Base-by-base conservation (phyloP, 2,329 filamentous ascomycete genomes). In the Seiridium cupressi region DNA sequence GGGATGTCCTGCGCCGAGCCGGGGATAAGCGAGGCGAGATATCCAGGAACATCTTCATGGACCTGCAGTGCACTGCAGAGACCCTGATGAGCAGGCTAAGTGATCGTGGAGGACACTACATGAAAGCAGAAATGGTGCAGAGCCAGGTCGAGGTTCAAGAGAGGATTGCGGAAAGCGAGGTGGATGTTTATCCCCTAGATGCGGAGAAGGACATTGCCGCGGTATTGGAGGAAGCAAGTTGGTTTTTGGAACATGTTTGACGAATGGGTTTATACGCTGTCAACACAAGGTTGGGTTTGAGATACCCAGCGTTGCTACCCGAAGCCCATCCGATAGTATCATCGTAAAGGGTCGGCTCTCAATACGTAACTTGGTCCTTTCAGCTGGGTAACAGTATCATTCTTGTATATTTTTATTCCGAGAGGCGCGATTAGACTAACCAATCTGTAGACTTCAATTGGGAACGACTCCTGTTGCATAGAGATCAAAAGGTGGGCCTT, bases 31-130 rank as follows among this genome's bases (percentile, higher is more conserved):
- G 58, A 11, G 4, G 7, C 34, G 55, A 38, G 9, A 66, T 62
- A 1, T 57, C 70, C 11, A 58, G 65, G 2, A 65, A 72, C 5
- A 8, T 67, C 0, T 77, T 79, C 60, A 42, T 79, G 4, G 70
- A 77, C 57, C 63, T 79, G 3, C 73, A 78, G 57, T 68, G 66
- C 3, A 32, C 13, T 8, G 13, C 51, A 26, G 35, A 46, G 7
- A 38, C n/a, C 6, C 44, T 57, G 26, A n/a, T 48, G 0, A 40
- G 40, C 7, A 46, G 55, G n/a, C 9, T 47, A n/a, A 31, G 5
- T 4, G 18, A 13, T n/a, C 55, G 55, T 10, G 40, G 26, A 11
- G 44, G 44, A 5, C 55, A 57, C 18, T 57, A 48, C 42, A 57
- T 57, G 55, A 47, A 40, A 10, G 55, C 55, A 11, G 40, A 40